Percentiles rank a stretch among this genome's conserved stretches.
phyloP scores from a whole-genome alignment of 2,329 filamentous ascomycete genomes.

The Claviceps pazoutovae region DNA sequence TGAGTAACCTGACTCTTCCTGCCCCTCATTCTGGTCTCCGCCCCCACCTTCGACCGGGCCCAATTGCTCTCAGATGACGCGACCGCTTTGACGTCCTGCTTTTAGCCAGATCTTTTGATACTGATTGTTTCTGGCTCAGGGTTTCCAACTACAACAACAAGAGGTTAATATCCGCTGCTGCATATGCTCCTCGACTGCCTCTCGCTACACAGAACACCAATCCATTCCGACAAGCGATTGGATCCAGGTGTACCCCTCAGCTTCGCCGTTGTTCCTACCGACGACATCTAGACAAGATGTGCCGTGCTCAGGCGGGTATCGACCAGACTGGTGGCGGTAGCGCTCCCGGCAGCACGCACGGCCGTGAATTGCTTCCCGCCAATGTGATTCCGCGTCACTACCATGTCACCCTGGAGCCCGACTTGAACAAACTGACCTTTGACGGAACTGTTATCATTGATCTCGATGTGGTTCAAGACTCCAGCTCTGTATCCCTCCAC shows the following conservation, averaged over 20 bases:
- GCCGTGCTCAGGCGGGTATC: constrained; percentile 30
- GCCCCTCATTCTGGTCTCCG: neutral
- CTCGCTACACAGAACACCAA: neutral
- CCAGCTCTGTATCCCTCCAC: constrained; percentile 75
- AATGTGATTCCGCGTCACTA: constrained; percentile 92
- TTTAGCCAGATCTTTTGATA: constrained; percentile 3
- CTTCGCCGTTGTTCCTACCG: constrained; percentile 59
- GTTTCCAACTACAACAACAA: neutral
- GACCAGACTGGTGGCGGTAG: constrained; percentile 20
- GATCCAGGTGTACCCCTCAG: constrained; percentile 7
- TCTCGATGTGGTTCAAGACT: constrained; percentile 73
- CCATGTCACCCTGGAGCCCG: constrained; percentile 78
- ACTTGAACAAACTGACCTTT: constrained; percentile 79
- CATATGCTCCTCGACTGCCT: neutral
- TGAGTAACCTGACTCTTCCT: neutral
- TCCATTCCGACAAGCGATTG: neutral
- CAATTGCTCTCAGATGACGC: neutral
- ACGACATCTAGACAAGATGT: constrained; percentile 48
- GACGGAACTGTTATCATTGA: constrained; percentile 71
- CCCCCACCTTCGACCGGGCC: neutral
- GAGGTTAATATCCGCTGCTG: constrained; percentile 2
- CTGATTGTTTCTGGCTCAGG: neutral
- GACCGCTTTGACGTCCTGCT: constrained; percentile 4
- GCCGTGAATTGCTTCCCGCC: constrained; percentile 71
- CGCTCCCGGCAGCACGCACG: constrained; percentile 11